Conservation (phyloP, 177 flowering plant genomes). For the Vitis hybrid region DNA sequence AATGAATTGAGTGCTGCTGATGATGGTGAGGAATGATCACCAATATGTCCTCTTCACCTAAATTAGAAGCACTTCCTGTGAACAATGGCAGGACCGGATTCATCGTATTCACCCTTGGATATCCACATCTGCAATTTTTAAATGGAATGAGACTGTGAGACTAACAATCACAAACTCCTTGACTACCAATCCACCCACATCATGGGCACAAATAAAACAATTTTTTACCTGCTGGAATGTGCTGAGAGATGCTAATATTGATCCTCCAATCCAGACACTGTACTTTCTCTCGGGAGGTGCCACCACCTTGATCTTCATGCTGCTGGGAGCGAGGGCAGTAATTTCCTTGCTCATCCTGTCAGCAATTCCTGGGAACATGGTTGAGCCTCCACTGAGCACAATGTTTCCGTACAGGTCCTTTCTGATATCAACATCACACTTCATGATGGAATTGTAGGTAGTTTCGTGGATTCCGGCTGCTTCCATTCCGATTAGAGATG, state of each 20-base stretch:
- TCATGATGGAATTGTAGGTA: conserved; percentile 25
- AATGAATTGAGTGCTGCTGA: no score
- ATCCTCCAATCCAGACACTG: conserved; percentile 31
- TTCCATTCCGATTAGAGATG: conserved; percentile 26
- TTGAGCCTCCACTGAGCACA: conserved; percentile 38
- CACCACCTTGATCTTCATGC: conserved; percentile 32
- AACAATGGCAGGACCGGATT: conserved; percentile 30
- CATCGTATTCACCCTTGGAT: conserved; percentile 27
- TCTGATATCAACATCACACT: conserved; percentile 29
- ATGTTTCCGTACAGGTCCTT: conserved; percentile 32
- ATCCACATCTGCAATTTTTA: conserved; percentile 24
- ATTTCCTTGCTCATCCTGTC: conserved; percentile 39
- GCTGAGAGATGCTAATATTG: conserved; percentile 22
- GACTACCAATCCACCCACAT: neutral
- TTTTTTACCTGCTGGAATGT: conserved; percentile 20
- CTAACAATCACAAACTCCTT: neutral
- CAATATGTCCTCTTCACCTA: neutral
- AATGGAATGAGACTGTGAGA: neutral
- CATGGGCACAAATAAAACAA: neutral
- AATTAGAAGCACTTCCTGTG: conserved; percentile 26
- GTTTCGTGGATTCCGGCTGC: conserved; percentile 23
- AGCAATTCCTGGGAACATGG: conserved; percentile 39
- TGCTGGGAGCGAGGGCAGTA: conserved; percentile 35
- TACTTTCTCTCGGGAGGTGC: conserved; percentile 35
- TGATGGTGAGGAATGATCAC: no score